Evolutionary conservation across 2,329 filamentous ascomycete genomes (phyloP).

Genomic region (Xylaria sp.): DNA sequence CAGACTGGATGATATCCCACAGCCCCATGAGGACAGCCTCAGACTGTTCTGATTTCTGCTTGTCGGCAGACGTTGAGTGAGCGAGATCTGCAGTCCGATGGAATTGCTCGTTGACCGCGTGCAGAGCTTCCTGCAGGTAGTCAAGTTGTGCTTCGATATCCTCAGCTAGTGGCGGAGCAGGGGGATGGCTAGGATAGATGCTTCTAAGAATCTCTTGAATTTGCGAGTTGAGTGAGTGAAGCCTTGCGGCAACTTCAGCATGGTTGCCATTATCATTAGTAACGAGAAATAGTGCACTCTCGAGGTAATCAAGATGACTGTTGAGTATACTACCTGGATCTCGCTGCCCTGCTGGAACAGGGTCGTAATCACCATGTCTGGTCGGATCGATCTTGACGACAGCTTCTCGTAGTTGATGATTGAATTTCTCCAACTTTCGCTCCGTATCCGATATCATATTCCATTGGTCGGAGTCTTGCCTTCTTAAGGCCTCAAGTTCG

Average conservation of each 20-base stretch:
- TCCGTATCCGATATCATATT: slow-evolving; percentile 71
- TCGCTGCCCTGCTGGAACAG: slow-evolving; percentile 55
- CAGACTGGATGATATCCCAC: slow-evolving; percentile 68
- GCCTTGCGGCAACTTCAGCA: slow-evolving; percentile 62
- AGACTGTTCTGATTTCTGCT: slow-evolving; percentile 64
- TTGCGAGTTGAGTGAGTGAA: slow-evolving; percentile 72
- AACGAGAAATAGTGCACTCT: slow-evolving; percentile 71
- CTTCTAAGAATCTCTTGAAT: slow-evolving; percentile 68
- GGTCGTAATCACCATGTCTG: slow-evolving; percentile 59
- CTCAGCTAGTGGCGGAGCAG: slow-evolving; percentile 67
- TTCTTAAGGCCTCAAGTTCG: slow-evolving; percentile 53
- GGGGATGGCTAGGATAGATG: slow-evolving; percentile 61
- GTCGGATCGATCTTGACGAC: slow-evolving; percentile 72
- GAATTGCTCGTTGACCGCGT: slow-evolving; percentile 60
- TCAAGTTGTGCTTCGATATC: slow-evolving; percentile 74
- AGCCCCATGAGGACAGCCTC: slow-evolving; percentile 65
- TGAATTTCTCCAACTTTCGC: slow-evolving; percentile 74
- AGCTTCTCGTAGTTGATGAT: slow-evolving; percentile 72
- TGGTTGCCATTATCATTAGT: slow-evolving; percentile 63
- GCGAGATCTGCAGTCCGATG: slow-evolving; percentile 51
- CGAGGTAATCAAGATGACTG: slow-evolving; percentile 76
- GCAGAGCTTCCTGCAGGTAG: slow-evolving; percentile 73
- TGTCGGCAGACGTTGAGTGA: slow-evolving; percentile 48
- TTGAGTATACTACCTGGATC: slow-evolving; percentile 61
- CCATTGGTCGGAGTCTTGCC: slow-evolving; percentile 54